Conservation (phyloP, 2,329 filamentous ascomycete genomes). For the Fusarium sp. region DNA sequence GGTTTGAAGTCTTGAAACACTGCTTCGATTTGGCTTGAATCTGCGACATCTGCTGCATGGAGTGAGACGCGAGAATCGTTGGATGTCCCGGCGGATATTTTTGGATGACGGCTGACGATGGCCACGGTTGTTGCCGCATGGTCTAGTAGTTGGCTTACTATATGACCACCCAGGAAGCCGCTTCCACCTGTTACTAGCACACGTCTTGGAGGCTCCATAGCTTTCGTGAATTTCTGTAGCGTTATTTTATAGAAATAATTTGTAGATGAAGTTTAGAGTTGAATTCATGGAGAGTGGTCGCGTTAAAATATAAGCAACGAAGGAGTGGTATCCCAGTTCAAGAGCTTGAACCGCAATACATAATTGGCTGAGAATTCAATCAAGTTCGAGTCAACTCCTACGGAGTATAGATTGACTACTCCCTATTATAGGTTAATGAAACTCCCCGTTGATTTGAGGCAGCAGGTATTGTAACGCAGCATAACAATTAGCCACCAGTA, state of each 20-base stretch:
- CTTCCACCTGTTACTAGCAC: slow-evolving; percentile 2
- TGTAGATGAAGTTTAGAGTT: neutral
- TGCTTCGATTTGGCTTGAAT: neutral
- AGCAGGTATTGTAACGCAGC: too few species aligned
- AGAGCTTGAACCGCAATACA: neutral
- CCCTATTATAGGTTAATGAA: too few species aligned
- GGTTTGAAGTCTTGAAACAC: neutral
- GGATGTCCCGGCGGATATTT: neutral
- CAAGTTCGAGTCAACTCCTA: too few species aligned
- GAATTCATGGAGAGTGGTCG: neutral
- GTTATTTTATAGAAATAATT: neutral
- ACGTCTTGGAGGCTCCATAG: neutral
- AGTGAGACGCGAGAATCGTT: neutral
- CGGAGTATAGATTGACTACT: too few species aligned
- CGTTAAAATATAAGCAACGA: too few species aligned
- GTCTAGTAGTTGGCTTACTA: neutral
- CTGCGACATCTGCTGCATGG: neutral
- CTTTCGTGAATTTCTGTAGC: fast-evolving
- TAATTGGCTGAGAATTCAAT: neutral
- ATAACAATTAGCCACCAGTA: too few species aligned
- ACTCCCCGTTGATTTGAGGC: too few species aligned
- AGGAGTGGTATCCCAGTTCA: neutral
- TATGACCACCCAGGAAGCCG: slow-evolving; percentile 8
- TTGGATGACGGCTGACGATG: slow-evolving; percentile 8
- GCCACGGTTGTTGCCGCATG: neutral